Conservation (phyloP, 1,139 yeast species). For the Nematodospora anomalae region DNA sequence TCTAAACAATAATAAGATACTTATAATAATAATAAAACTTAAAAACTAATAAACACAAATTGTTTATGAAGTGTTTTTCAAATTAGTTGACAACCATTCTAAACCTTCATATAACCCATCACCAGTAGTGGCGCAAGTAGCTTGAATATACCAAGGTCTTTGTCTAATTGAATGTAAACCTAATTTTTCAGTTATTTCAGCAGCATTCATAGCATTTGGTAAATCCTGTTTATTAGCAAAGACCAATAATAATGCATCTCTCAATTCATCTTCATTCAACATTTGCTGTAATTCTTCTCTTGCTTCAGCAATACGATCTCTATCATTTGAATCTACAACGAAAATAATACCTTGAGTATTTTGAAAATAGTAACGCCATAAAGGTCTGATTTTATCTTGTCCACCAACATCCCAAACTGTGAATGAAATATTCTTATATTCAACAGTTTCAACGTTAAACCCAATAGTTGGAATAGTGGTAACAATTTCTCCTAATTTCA, state of each 20-base stretch:
- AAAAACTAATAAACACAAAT: slow-evolving; percentile 3
- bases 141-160: slow-evolving; percentile 46
- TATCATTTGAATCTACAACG: slow-evolving; percentile 44
- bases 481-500: slow-evolving; percentile 43
- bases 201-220: slow-evolving; percentile 47
- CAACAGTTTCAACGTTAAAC: slow-evolving; percentile 44
- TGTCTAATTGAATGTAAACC: slow-evolving; percentile 45
- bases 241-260: slow-evolving; percentile 43
- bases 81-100: slow-evolving; percentile 44
- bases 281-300: slow-evolving; percentile 46
- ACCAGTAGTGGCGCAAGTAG: slow-evolving; percentile 46
- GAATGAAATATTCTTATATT: slow-evolving; percentile 42
- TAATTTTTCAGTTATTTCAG: slow-evolving; percentile 44
- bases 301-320: slow-evolving; percentile 46
- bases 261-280: slow-evolving; percentile 45
- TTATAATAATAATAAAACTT: slow-evolving; percentile 5
- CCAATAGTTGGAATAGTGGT: slow-evolving; percentile 46
- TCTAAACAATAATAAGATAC: slow-evolving; percentile 2
- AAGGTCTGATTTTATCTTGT: slow-evolving; percentile 45
- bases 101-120: slow-evolving; percentile 46
- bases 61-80: slow-evolving; percentile 25
- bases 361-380: slow-evolving; percentile 47
- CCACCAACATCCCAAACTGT: slow-evolving; percentile 50
- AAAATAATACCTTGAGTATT: slow-evolving; percentile 45
- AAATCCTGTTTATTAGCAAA: slow-evolving; percentile 46